Conservation (phyloP, 2,329 filamentous ascomycete genomes). For the Colletotrichum caudatum region DNA sequence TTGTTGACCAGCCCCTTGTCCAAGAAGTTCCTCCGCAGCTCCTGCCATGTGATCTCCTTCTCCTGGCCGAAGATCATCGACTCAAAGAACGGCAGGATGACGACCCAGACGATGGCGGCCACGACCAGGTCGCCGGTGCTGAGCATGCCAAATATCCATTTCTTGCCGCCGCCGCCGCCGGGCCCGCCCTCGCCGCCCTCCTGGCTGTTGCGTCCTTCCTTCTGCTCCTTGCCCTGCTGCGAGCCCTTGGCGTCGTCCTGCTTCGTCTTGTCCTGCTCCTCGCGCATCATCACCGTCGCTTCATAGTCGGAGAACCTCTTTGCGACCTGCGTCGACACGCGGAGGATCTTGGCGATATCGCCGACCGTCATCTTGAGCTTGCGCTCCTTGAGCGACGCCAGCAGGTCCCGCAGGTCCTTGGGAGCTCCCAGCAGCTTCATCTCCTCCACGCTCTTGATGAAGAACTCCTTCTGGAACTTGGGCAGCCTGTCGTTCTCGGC, state of each 20-base stretch:
- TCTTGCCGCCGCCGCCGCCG: conserved; percentile 42
- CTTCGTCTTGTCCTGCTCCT: conserved; percentile 38
- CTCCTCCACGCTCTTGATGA: conserved; percentile 70
- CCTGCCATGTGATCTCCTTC: conserved; percentile 95
- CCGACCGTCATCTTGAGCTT: conserved; percentile 51
- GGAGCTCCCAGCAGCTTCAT: conserved; percentile 79
- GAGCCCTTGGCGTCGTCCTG: conserved; percentile 38
- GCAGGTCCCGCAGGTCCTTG: conserved; percentile 70
- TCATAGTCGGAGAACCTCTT: conserved; percentile 51
- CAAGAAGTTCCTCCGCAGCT: conserved; percentile 91
- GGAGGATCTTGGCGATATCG: conserved; percentile 70
- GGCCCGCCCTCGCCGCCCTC: conserved; percentile 34
- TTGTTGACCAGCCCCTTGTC: conserved; percentile 97
- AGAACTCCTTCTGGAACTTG: conserved; percentile 67
- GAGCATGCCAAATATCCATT: conserved; percentile 42
- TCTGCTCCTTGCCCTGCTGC: conserved; percentile 50
- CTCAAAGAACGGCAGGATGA: conserved; percentile 58
- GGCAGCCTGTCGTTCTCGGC: conserved; percentile 70
- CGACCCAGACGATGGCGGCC: conserved; percentile 56
- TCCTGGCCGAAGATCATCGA: conserved; percentile 57
- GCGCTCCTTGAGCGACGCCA: conserved; percentile 69
- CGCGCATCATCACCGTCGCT: conserved; percentile 29
- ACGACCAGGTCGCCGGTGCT: conserved; percentile 59
- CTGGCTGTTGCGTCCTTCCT: conserved; percentile 29
- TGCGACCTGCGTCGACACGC: conserved; percentile 68